Evolutionary conservation across 108 stramenopile genomes (phyloP).

Genomic region (Pseudonitzschia delicatissima): DNA sequence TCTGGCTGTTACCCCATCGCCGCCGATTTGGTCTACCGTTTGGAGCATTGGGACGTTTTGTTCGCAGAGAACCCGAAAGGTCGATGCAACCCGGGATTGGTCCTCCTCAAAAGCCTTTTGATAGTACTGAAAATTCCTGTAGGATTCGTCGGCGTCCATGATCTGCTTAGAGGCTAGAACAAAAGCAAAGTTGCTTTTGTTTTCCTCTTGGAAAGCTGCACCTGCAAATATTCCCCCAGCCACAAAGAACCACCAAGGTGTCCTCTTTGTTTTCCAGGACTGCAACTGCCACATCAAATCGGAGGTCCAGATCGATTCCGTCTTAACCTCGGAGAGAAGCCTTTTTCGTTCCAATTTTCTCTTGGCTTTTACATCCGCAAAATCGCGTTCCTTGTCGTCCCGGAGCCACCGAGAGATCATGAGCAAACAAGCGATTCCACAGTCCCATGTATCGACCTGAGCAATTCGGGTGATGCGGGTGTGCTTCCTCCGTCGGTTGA

Average conservation of each 20-base stretch:
- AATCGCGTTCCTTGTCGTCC: neutral
- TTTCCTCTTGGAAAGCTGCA: neutral
- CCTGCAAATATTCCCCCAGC: neutral
- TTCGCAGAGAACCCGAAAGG: conserved; percentile 15
- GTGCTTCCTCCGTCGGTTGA: too few relatives aligned
- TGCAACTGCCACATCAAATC: conserved; percentile 64
- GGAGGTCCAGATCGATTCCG: conserved; percentile 78
- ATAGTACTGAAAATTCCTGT: conserved; percentile 57
- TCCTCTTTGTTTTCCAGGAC: conserved; percentile 10
- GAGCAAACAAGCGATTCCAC: conserved; percentile 58
- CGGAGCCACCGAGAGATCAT: conserved; percentile 53
- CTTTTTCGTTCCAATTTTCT: conserved; percentile 6
- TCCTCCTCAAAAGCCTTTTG: conserved; percentile 55
- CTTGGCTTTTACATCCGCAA: neutral
- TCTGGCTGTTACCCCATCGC: neutral
- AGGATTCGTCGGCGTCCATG: conserved; percentile 49
- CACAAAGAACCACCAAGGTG: conserved; percentile 14
- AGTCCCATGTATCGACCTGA: conserved; percentile 64
- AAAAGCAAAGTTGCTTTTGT: neutral
- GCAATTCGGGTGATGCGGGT: too few relatives aligned
- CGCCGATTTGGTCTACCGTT: neutral
- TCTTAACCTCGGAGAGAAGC: conserved; percentile 37
- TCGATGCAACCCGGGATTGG: conserved; percentile 38
- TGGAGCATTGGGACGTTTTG: neutral
- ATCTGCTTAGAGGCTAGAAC: conserved; percentile 26